Base-by-base conservation (phyloP, 495 filamentous ascomycete genomes). In the Saxophila tyrrhenica region DNA sequence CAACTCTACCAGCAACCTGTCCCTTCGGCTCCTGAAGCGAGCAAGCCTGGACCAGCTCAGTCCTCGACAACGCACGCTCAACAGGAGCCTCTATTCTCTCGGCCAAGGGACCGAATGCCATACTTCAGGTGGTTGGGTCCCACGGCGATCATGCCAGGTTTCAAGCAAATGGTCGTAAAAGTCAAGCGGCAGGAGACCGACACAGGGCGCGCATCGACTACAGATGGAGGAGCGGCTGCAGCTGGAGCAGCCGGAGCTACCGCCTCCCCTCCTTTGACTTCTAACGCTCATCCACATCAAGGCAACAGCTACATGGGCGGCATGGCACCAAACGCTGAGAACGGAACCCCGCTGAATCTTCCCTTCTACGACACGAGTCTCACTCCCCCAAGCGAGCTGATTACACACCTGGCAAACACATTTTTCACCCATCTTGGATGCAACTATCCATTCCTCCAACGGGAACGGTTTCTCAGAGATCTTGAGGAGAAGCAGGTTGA, bases 41-140 rank as follows among this genome's bases (percentile, higher is more conserved):
- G n/a, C 29, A 35, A 35, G 29, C 29, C 29, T 5, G 7, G 7
- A 5, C 13, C 29, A 7, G 29, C 5, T 5, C 29, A 7, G 13
- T 35, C 29, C 29, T 5, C 29, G 13, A 13, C 5, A 5, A 5
- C 29, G 5, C 29, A 35, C 5, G 5, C 29, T 5, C 29, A 35
- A 3, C 41, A 56, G 25, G 29, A 23, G 17, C 43, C 50, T 22
- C 55, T 69, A 24, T 64, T 57, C 24, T 50, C 66, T 3, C 55
- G 63, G 32, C 63, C 66, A 50, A 67, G 82, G 72, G 72, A 84
- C 57, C 84, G 86, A 50, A 84, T 91, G 52, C 87, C 87, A 1
- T 94, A 89, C 65, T 94, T 91, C 65, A 73, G 87, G 43, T 94
- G 90, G 63, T 90, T 91, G 64, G 87, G 87, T 0, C 86, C 86